Conservation (phyloP, 345 rosid species). For the Cardamine resedifolia region DNA sequence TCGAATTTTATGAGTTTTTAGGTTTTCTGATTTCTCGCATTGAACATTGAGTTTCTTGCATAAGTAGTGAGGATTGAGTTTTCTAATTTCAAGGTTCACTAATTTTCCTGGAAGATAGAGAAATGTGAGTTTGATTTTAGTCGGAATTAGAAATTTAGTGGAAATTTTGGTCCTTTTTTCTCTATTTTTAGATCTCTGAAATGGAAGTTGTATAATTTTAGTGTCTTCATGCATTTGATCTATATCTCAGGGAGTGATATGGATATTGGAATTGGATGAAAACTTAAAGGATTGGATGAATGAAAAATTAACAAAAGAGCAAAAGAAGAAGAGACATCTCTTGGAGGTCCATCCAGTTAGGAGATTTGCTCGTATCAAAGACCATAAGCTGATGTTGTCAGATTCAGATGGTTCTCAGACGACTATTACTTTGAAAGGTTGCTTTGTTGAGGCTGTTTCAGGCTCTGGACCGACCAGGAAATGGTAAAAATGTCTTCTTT, state of each 20-base stretch:
- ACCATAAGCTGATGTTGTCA: conserved; percentile 50
- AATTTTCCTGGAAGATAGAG: background rate
- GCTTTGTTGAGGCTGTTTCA: conserved; percentile 79
- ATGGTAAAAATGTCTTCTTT: conserved; percentile 53
- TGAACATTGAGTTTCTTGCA: background rate
- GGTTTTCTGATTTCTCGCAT: background rate
- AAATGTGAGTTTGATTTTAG: background rate
- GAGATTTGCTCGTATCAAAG: conserved; percentile 65
- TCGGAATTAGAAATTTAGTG: background rate
- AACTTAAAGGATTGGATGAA: conserved; percentile 43
- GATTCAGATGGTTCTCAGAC: conserved; percentile 50
- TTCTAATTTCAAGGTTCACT: background rate
- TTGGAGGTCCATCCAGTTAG: conserved; percentile 69
- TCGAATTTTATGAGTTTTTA: background rate
- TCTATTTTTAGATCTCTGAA: background rate
- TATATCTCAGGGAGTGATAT: conserved; percentile 67
- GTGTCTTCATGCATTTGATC: background rate
- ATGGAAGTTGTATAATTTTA: background rate
- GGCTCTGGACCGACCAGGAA: conserved; percentile 69
- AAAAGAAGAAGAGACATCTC: conserved; percentile 57
- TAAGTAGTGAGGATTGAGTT: background rate
- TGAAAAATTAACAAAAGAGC: conserved; percentile 54
- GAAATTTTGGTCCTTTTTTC: background rate
- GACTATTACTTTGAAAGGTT: conserved; percentile 52
- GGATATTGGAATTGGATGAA: conserved; percentile 76